phyloP scores from a whole-genome alignment of 1,139 yeast species.

The Suhomyces kunorum region DNA sequence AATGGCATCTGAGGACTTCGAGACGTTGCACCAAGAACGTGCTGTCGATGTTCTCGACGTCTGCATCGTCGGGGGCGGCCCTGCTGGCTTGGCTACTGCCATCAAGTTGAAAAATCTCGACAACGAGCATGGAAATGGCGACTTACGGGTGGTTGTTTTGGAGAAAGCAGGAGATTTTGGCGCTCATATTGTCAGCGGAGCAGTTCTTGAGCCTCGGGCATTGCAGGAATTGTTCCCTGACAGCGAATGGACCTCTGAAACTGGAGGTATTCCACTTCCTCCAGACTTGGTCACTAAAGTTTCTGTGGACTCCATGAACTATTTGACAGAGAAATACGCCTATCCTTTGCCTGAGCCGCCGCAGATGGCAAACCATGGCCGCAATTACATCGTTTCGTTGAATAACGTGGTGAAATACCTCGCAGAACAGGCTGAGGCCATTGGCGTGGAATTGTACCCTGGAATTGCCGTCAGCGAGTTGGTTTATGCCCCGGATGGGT shows the following conservation, averaged over 20 bases:
- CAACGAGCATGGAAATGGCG: constrained; percentile 62
- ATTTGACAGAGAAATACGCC: constrained; percentile 56
- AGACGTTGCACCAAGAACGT: constrained; percentile 57
- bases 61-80: constrained; percentile 96
- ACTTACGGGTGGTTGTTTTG: constrained; percentile 78
- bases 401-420: constrained; percentile 80
- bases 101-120: constrained; percentile 85
- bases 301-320: constrained; percentile 67
- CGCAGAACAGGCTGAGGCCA: constrained; percentile 85
- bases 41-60: constrained; percentile 87
- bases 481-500: constrained; percentile 56
- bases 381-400: constrained; percentile 82
- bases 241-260: constrained; percentile 51
- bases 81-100: constrained; percentile 95
- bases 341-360: constrained; percentile 91
- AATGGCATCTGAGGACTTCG: constrained; percentile 44
- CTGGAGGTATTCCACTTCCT: constrained; percentile 66
- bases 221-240: constrained; percentile 82
- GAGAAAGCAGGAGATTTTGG: constrained; percentile 95
- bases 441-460: constrained; percentile 93
- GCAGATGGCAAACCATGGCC: constrained; percentile 76
- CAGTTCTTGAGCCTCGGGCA: constrained; percentile 88
- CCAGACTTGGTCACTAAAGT: constrained; percentile 74
- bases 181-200: constrained; percentile 89
- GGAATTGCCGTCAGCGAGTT: constrained; percentile 88